Conservation (phyloP, 176 grass and related monocot genomes). For the Dendrocalamus sinicus region DNA sequence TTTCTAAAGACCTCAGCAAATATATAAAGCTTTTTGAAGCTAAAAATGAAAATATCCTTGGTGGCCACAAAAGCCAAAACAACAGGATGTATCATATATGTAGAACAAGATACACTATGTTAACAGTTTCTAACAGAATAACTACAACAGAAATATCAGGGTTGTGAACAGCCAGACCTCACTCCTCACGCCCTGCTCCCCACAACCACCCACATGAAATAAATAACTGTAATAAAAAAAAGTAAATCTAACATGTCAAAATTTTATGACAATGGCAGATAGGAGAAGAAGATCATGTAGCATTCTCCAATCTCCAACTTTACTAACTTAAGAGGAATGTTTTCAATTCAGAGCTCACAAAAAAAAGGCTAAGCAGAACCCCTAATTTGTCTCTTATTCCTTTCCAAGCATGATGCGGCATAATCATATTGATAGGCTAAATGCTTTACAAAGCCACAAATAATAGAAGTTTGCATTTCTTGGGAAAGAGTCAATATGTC, state of each 20-base stretch:
- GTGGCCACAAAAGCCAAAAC: background rate
- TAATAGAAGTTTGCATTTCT: background rate
- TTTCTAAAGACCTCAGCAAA: background rate
- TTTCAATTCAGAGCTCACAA: background rate
- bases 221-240: conserved; percentile 16
- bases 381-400: background rate
- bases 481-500: conserved; percentile 11
- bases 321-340: background rate
- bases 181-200: background rate
- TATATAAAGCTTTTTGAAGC: conserved; percentile 21
- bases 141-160: conserved; percentile 26
- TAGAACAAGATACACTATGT: conserved; percentile 4
- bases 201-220: conserved; percentile 11
- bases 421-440: background rate
- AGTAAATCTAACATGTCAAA: conserved; percentile 18
- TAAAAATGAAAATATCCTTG: conserved; percentile 24
- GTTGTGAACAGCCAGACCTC: conserved; percentile 18
- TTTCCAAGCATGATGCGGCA: background rate
- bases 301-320: conserved; percentile 31
- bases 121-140: conserved; percentile 29
- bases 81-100: background rate
- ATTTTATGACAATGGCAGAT: background rate
- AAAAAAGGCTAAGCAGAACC: background rate
- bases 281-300: background rate
- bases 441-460: background rate